Evolutionary conservation across 2,329 filamentous ascomycete species (phyloP).

Genomic region (Salinomyces thailandicus): DNA sequence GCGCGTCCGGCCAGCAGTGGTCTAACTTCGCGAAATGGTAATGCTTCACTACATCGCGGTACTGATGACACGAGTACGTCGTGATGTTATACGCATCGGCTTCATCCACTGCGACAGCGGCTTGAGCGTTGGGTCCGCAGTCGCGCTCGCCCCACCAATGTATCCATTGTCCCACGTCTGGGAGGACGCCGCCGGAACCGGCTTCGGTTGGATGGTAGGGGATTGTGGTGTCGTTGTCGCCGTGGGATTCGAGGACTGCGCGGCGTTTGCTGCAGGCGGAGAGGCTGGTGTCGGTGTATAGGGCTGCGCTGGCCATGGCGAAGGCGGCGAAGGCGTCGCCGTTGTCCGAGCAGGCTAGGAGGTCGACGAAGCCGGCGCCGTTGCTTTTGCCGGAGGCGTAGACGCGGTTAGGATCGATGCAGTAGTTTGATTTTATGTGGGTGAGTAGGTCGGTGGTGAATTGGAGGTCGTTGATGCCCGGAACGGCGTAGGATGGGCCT

Average conservation of each 20-base stretch:
- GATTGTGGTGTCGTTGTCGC: slow-evolving; percentile 32
- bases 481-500: slow-evolving; percentile 31
- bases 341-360: slow-evolving; percentile 37
- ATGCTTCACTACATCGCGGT: slow-evolving; percentile 28
- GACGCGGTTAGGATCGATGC: slow-evolving; percentile 35
- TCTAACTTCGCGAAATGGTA: slow-evolving; percentile 30
- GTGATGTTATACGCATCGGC: slow-evolving; percentile 21
- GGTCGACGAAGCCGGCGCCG: slow-evolving; percentile 39
- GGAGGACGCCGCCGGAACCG: slow-evolving; percentile 17
- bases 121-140: slow-evolving; percentile 18
- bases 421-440: slow-evolving; percentile 32
- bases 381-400: slow-evolving; percentile 46
- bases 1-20: slow-evolving; percentile 32
- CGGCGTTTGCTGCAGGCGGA: slow-evolving; percentile 20
- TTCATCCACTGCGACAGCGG: slow-evolving; percentile 6
- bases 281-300: slow-evolving; percentile 28
- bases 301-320: slow-evolving; percentile 38
- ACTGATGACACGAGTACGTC: slow-evolving; percentile 21
- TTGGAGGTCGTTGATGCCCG: slow-evolving; percentile 31
- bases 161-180: slow-evolving; percentile 24
- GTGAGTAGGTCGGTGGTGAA: slow-evolving; percentile 37
- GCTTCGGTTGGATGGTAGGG: slow-evolving; percentile 29
- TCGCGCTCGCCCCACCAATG: slow-evolving; percentile 30
- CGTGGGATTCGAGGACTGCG: slow-evolving; percentile 38
- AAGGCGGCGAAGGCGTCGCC: slow-evolving; percentile 40